These are phyloP conservation scores for Cladosporium austrohemisphaericum DNA, from an alignment of 2,329 filamentous ascomycete species.

Conservation along the genomic window DNA sequence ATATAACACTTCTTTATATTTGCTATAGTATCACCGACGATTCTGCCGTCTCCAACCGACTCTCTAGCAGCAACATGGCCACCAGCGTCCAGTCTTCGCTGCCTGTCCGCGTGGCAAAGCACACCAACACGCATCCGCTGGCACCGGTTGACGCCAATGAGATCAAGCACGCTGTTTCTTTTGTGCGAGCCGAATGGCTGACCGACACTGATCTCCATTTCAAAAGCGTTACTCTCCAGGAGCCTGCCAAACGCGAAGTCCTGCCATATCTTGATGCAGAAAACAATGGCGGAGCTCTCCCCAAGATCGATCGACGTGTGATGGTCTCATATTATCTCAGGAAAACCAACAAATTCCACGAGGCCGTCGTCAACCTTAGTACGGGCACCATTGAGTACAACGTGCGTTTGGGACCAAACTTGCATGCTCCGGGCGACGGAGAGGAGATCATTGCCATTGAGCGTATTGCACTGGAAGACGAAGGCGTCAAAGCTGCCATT, in stretches of 20 bases:
- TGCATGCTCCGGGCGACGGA: slow-evolving; percentile 56
- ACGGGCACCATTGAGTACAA: slow-evolving; percentile 53
- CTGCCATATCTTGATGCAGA: slow-evolving; percentile 33
- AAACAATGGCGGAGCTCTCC: slow-evolving; percentile 33
- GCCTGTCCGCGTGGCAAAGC: slow-evolving; percentile 25
- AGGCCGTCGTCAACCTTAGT: slow-evolving; percentile 56
- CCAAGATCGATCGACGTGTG: slow-evolving; percentile 49
- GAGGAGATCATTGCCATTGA: slow-evolving; percentile 60
- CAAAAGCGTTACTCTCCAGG: slow-evolving; percentile 57
- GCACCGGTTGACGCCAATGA: slow-evolving; percentile 57
- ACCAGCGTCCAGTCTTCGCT: slow-evolving; percentile 20
- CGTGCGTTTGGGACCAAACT: slow-evolving; percentile 54
- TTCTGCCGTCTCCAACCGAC: too few relatives aligned
- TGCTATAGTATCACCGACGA: too few relatives aligned
- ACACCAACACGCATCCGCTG: slow-evolving; percentile 50
- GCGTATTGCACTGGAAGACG: slow-evolving; percentile 53
- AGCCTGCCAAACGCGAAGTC: slow-evolving; percentile 33
- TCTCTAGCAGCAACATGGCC: slow-evolving; percentile 1
- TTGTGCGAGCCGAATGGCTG: slow-evolving; percentile 56
- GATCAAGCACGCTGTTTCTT: slow-evolving; percentile 49
- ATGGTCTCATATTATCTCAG: slow-evolving; percentile 54
- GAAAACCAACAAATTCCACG: slow-evolving; percentile 61
- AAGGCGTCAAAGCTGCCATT: slow-evolving; percentile 55
- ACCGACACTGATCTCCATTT: slow-evolving; percentile 54
- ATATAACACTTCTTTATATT: too few relatives aligned